These are phyloP conservation scores for Cruciata laevipes DNA, from an alignment of 257 asterid genomes.

Conservation along the genomic window DNA sequence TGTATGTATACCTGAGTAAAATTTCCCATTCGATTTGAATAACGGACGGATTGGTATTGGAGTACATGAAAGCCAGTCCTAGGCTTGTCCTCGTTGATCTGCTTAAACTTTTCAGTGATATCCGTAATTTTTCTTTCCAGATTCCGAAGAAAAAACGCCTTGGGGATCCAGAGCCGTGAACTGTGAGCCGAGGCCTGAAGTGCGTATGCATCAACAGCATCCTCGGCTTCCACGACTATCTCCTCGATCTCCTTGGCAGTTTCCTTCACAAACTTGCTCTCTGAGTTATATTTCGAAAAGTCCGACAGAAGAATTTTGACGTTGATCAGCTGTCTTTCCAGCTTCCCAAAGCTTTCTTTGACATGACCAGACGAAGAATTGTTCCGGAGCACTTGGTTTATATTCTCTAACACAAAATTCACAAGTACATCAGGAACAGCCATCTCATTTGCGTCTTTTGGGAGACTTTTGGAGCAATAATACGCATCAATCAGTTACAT, in stretches of 20 bases:
- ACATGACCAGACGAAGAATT: neutral
- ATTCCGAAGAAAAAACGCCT: neutral
- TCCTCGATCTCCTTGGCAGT: neutral
- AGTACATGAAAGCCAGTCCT: neutral
- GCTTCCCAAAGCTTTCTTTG: neutral
- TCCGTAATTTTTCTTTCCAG: neutral
- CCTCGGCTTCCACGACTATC: neutral
- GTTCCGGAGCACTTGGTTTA: neutral
- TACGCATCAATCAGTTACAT: no score
- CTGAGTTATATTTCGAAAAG: neutral
- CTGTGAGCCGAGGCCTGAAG: neutral
- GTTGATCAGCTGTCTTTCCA: neutral
- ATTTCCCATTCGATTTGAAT: neutral
- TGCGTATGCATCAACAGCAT: neutral
- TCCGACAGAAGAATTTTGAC: neutral
- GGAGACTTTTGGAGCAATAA: neutral
- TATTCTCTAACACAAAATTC: neutral
- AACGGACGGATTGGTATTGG: neutral
- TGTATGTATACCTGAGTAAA: no score
- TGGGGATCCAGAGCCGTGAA: neutral
- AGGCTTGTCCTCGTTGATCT: neutral
- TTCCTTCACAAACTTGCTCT: neutral
- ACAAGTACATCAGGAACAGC: neutral
- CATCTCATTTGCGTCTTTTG: neutral
- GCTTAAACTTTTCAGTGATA: neutral